These are phyloP conservation scores for Podospora appendiculata DNA, from an alignment of 495 filamentous ascomycete genomes.

Conservation along the genomic window DNA sequence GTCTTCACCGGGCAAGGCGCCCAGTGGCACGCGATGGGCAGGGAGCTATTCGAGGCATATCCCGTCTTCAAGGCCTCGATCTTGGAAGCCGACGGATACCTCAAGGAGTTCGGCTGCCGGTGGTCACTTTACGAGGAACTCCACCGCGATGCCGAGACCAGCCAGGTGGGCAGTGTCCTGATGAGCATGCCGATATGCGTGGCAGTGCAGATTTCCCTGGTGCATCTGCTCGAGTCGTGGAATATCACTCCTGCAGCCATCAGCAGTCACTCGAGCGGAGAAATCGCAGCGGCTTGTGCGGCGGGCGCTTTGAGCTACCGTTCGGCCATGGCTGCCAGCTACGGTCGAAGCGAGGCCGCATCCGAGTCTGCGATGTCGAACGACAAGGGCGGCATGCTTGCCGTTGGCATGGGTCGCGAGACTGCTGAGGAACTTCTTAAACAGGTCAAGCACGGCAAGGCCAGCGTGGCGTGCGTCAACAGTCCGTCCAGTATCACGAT, in stretches of 20 bases:
- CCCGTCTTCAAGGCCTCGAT: conserved; percentile 18
- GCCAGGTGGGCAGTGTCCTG: conserved; percentile 7
- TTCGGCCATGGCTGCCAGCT: conserved; percentile 39
- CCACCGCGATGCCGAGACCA: not conserved
- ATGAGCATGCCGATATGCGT: conserved; percentile 30
- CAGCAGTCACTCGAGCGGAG: conserved; percentile 51
- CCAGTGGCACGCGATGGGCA: conserved; percentile 47
- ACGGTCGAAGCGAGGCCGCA: conserved; percentile 20
- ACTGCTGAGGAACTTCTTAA: conserved; percentile 5
- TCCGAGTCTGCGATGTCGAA: conserved; percentile 1
- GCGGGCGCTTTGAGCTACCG: conserved; percentile 29
- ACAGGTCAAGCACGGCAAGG: conserved; percentile 6
- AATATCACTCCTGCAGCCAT: conserved; percentile 36
- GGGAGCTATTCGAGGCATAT: conserved; percentile 31
- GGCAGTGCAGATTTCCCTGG: conserved; percentile 36
- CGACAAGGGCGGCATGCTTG: conserved; percentile 31
- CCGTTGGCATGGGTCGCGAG: conserved; percentile 20
- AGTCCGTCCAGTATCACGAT: conserved; percentile 32
- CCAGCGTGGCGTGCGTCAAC: conserved; percentile 34
- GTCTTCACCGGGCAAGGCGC: conserved; percentile 34
- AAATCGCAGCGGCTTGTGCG: conserved; percentile 42
- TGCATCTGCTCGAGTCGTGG: conserved; percentile 37
- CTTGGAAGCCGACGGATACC: conserved; percentile 6
- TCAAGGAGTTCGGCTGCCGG: conserved; percentile 10
- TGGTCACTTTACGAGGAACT: conserved; percentile 6